A percentile compares a stretch with the other conserved stretches of the same genome.
These are phyloP conservation scores for Sporothrix mexicana DNA, from an alignment of 2,329 filamentous ascomycete genomes.

Conservation along the genomic window DNA sequence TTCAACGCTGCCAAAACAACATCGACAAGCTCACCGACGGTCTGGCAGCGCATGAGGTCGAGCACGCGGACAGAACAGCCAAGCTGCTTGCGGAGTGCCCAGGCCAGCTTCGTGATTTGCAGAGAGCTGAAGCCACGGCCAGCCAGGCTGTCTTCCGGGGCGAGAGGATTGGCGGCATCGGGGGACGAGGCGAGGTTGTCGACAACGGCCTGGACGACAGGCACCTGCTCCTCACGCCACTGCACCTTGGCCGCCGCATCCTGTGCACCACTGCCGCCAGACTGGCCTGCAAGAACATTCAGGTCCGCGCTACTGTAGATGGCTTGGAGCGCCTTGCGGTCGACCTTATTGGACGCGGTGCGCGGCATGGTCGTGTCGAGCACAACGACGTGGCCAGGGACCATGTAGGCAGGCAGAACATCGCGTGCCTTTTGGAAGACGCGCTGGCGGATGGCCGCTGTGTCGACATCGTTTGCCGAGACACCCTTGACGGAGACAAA, in stretches of 20 bases:
- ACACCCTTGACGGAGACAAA: conserved; percentile 42
- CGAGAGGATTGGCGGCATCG: conserved; percentile 25
- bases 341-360: conserved; percentile 47
- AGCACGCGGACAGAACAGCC: conserved; percentile 38
- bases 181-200: conserved; percentile 32
- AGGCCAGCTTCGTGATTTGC: conserved; percentile 40
- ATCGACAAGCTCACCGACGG: conserved; percentile 39
- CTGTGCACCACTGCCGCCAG: neutral
- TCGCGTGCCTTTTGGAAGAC: conserved; percentile 32
- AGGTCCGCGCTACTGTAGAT: conserved; percentile 39
- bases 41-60: conserved; percentile 40
- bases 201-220: conserved; percentile 20
- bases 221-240: conserved; percentile 20
- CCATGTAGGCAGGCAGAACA: conserved; percentile 43
- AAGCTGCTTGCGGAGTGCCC: conserved; percentile 38
- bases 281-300: conserved; percentile 29
- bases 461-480: neutral
- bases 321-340: conserved; percentile 42
- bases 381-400: conserved; percentile 45
- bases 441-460: conserved; percentile 23
- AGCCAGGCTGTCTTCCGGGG: conserved; percentile 39
- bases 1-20: conserved; percentile 32
- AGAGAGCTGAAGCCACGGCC: conserved; percentile 40
- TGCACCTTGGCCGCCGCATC: neutral
- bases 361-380: conserved; percentile 43